Evolutionary conservation across 1,284 basidiomycete genomes (phyloP).

Genomic region (Pseudozyma pruni): DNA sequence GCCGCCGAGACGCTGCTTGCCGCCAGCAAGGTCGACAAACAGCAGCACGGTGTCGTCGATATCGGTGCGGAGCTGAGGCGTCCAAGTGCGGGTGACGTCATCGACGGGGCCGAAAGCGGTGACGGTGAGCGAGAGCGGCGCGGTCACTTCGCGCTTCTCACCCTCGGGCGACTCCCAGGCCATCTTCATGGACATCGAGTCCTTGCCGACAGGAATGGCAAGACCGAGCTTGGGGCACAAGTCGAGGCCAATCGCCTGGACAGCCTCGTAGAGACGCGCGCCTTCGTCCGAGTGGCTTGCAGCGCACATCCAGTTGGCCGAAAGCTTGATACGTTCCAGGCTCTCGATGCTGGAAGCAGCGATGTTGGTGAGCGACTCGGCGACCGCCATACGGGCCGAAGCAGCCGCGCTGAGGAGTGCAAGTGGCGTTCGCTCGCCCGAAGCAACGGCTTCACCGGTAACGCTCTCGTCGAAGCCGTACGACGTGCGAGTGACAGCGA

Average conservation of each 20-base stretch:
- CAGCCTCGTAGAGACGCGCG: constrained; percentile 88
- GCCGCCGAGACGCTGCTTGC: constrained; percentile 88
- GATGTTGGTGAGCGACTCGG: constrained; percentile 91
- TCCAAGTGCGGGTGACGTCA: constrained; percentile 87
- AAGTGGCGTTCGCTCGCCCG: constrained; percentile 94
- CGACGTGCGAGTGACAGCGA: constrained; percentile 92
- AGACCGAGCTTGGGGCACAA: constrained; percentile 93
- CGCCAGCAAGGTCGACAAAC: constrained; percentile 87
- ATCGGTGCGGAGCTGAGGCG: constrained; percentile 81
- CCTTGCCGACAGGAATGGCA: constrained; percentile 96
- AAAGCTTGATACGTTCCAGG: constrained; percentile 85
- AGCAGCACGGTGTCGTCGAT: constrained; percentile 75
- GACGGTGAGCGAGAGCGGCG: constrained; percentile 90
- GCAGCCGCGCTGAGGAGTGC: constrained; percentile 87
- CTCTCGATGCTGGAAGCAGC: constrained; percentile 81
- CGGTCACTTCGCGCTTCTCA: constrained; percentile 82
- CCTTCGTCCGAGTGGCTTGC: constrained; percentile 91
- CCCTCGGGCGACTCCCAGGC: constrained; percentile 76
- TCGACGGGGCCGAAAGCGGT: constrained; percentile 92
- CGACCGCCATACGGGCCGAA: constrained; percentile 94
- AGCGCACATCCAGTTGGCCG: constrained; percentile 99
- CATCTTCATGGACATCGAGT: constrained; percentile 99
- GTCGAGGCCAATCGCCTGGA: constrained; percentile 90
- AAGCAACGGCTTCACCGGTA: constrained; percentile 92
- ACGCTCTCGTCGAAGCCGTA: constrained; percentile 84